Base-by-base conservation (phyloP, 148 eudicot genomes). In the Cornus kousa region DNA sequence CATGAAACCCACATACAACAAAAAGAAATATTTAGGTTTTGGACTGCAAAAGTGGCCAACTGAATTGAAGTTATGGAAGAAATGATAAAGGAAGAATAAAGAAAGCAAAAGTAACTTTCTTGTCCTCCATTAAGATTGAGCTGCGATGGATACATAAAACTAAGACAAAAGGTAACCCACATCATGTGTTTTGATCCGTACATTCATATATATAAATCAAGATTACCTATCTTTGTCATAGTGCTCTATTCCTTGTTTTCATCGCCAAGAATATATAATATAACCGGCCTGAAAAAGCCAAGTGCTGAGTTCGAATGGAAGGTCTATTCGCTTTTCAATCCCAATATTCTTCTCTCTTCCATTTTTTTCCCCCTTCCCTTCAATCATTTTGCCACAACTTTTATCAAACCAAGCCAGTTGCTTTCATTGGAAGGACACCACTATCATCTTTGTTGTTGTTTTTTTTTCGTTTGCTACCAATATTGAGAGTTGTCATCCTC, bases 401-500 rank as follows among this genome's bases (percentile, higher is more conserved):
- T 68, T 9, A 13, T 33, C 12, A 9, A 67, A 32, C 12, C 5
- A 4, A 67, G 35, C 35, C 16, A 14, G 22, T 1, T 11, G 4
- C 5, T 33, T 14, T 24, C 22, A 17, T 2, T 37, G 50, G 50
- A 17, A 13, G 9, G 78, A 12, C 35, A n/a, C n/a, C n/a, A 74
- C 11, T 32, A 60, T 7, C 9, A 62, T 70, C 12, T 77, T 65
- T 35, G 70, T 70, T 35, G 70, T 70, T 75, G n/a, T 33, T 75
- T 68, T 71, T 74, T 70, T 22, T 62, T 46, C 71, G 32, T 37
- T n/a, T 64, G 59, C 82, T 82, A 78, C 90, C 82, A 77, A 59
- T 85, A 80, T 7, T 77, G 69, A 72, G 78, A 62, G 43, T 68
- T 69, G 11, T 86, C 88, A 10, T 70, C 81, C 33, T 71, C 86